These are phyloP conservation scores for Arabis alpina DNA, from an alignment of 345 rosid genomes.

Conservation along the genomic window DNA sequence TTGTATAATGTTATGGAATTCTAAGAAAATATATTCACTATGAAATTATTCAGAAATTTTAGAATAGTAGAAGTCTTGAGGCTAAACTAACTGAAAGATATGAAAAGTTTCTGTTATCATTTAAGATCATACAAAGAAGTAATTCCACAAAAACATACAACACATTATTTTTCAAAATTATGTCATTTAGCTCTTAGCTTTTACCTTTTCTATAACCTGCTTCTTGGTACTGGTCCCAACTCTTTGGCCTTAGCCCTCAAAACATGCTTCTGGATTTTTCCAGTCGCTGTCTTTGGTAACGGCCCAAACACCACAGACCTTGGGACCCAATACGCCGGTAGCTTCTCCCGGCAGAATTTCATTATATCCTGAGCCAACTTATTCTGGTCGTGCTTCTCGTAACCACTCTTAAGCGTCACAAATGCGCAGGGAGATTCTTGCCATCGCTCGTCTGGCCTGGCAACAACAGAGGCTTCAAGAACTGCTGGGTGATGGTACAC, in stretches of 20 bases:
- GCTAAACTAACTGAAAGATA: no score
- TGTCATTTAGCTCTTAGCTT: background rate
- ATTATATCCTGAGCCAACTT: constrained; percentile 63
- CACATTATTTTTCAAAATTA: constrained; percentile 11
- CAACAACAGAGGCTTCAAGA: constrained; percentile 86
- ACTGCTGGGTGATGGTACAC: constrained; percentile 76
- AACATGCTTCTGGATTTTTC: constrained; percentile 88
- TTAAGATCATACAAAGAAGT: constrained; percentile 3
- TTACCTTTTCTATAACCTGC: constrained; percentile 54
- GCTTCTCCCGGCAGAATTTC: constrained; percentile 65
- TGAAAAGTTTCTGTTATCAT: background rate
- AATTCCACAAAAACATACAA: constrained; percentile 15
- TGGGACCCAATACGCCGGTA: constrained; percentile 92
- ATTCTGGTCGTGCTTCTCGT: constrained; percentile 47
- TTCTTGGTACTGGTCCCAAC: constrained; percentile 66
- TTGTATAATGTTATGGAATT: background rate
- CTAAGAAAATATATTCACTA: no score
- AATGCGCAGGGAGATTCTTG: constrained; percentile 93
- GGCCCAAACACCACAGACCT: constrained; percentile 82
- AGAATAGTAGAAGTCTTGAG: no score
- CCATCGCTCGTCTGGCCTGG: constrained; percentile 83
- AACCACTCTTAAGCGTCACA: constrained; percentile 65
- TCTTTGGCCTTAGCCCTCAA: constrained; percentile 77
- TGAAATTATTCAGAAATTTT: no score
- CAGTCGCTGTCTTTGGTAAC: constrained; percentile 91